Conservation (phyloP, 305 asterid species). For the Solanum aculeatissimum region DNA sequence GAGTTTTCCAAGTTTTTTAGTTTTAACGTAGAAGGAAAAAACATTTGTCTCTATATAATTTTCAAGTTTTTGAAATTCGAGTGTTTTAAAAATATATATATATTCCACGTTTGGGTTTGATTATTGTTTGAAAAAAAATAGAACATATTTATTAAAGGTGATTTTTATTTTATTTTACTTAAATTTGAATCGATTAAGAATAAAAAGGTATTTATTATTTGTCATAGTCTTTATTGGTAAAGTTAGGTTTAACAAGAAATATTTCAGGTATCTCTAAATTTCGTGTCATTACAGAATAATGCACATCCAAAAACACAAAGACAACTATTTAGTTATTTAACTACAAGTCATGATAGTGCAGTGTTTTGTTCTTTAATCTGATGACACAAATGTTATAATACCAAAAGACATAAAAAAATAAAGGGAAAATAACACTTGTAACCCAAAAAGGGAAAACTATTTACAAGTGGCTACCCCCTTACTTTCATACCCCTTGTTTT, state of each 20-base stretch:
- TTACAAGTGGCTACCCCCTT: no score
- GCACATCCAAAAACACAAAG: no score
- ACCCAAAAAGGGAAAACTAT: no score
- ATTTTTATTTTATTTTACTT: not conserved
- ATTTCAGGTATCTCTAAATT: no score
- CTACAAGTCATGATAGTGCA: no score
- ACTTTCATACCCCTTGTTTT: no score
- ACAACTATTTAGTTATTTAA: no score
- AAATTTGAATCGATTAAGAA: not conserved
- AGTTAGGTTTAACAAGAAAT: not conserved
- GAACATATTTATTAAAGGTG: not conserved
- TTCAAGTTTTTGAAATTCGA: not conserved
- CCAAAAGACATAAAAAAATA: no score
- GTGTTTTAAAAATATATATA: not conserved
- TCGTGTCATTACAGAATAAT: no score
- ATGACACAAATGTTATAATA: no score
- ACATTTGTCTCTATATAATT: not conserved
- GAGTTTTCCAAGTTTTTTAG: not conserved
- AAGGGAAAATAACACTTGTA: no score
- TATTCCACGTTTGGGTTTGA: not conserved
- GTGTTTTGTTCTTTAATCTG: no score
- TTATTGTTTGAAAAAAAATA: not conserved
- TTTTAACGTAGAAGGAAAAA: not conserved
- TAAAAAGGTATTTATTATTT: not conserved
- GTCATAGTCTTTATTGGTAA: not conserved